Evolutionary conservation across 2,329 filamentous ascomycete species (phyloP).

Genomic region (Rasamsonia emersonii): DNA sequence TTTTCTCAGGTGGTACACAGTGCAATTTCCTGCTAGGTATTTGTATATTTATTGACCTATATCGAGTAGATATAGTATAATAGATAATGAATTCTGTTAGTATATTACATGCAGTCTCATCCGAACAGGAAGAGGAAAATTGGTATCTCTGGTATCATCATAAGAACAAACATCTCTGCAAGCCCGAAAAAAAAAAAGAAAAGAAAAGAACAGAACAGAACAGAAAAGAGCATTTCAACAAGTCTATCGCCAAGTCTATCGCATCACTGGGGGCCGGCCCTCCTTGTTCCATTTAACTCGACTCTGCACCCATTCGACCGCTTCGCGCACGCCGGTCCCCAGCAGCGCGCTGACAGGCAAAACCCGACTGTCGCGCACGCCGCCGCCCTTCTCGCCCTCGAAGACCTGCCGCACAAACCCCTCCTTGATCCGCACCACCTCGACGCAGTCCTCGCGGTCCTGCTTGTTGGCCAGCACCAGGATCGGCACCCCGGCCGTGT

Average conservation of each 20-base stretch:
- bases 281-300: conserved; percentile 97
- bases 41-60: no score
- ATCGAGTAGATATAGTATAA: conserved; percentile 5
- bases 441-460: conserved; percentile 92
- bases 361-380: conserved; percentile 82
- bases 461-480: conserved; percentile 95
- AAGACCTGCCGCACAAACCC: conserved; percentile 91
- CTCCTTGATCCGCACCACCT: conserved; percentile 96
- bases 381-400: conserved; percentile 81
- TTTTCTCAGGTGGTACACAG: no score
- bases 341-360: conserved; percentile 84
- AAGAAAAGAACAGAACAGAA: conserved; percentile 1
- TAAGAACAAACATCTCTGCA: no score
- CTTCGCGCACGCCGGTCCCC: conserved; percentile 75
- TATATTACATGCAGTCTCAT: conserved; percentile 9
- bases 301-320: conserved; percentile 92
- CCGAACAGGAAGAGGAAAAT: background rate
- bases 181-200: background rate
- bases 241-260: no score
- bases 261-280: conserved; percentile 81
- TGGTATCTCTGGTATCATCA: background rate
- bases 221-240: background rate
- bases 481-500: conserved; percentile 84
- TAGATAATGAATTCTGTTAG: conserved; percentile 8
- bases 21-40: no score